These are phyloP conservation scores for Hyaloscypha hepaticicola DNA, from an alignment of 495 filamentous ascomycete species.

Conservation along the genomic window DNA sequence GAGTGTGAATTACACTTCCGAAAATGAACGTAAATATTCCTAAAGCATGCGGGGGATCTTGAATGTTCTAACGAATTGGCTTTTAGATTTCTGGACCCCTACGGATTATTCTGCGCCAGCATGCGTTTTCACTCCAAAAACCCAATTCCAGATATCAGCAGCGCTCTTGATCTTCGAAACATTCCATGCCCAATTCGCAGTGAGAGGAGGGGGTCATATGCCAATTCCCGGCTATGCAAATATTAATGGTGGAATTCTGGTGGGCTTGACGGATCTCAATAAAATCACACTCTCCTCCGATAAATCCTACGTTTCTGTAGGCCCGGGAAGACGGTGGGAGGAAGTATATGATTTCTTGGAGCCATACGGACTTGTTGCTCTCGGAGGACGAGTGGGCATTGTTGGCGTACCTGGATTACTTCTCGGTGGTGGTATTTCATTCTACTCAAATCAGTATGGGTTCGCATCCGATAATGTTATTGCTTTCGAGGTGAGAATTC, in stretches of 20 bases:
- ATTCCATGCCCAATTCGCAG: conserved; percentile 30
- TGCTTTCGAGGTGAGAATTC: conserved; percentile 34
- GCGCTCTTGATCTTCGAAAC: conserved; percentile 8
- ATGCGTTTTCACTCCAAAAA: conserved; percentile 17
- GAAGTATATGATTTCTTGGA: conserved; percentile 48
- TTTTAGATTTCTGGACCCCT: conserved; percentile 15
- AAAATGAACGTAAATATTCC: conserved; percentile 15
- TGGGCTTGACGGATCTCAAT: conserved; percentile 33
- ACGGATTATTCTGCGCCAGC: conserved; percentile 7
- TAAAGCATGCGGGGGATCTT: not conserved
- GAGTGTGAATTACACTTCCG: conserved; percentile 12
- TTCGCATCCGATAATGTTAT: conserved; percentile 41
- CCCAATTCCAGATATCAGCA: not conserved
- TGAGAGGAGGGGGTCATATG: conserved; percentile 37
- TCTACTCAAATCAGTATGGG: conserved; percentile 27
- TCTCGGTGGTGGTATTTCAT: conserved; percentile 45
- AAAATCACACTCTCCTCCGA: conserved; percentile 34
- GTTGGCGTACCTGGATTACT: conserved; percentile 58
- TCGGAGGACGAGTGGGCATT: conserved; percentile 50
- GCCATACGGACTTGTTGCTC: conserved; percentile 39
- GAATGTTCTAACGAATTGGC: not conserved
- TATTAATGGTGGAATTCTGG: conserved; percentile 33
- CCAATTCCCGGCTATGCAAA: conserved; percentile 31
- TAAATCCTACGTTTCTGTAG: conserved; percentile 36
- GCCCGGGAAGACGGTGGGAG: conserved; percentile 42